Percentiles rank a stretch among this genome's conserved stretches.
phyloP scores from a whole-genome alignment of 2,329 filamentous ascomycete genomes.

The Fusarium praegraminearum region DNA sequence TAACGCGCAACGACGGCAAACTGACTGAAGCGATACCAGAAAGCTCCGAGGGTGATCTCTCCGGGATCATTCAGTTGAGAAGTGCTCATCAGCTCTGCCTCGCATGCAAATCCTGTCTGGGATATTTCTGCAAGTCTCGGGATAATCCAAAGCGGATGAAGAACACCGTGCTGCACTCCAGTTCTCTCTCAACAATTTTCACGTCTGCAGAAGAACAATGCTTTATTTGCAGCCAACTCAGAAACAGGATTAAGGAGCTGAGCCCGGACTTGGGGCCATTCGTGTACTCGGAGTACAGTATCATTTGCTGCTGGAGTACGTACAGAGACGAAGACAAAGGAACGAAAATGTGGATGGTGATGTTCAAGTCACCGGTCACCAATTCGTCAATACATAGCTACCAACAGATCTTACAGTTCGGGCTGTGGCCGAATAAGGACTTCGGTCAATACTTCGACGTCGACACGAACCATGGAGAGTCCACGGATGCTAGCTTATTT shows the following conservation, averaged over 20 bases:
- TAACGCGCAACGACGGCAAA: accelerated
- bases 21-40: accelerated
- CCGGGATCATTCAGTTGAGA: too few species aligned
- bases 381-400: too few species aligned
- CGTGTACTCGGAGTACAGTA: accelerated
- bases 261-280: accelerated
- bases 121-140: too few species aligned
- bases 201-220: accelerated
- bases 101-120: too few species aligned
- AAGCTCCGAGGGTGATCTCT: accelerated
- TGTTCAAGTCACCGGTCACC: too few species aligned
- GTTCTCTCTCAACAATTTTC: too few species aligned
- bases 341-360: too few species aligned
- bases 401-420: accelerated
- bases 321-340: too few species aligned
- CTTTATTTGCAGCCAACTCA: accelerated
- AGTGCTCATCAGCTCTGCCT: too few species aligned
- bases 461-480: accelerated
- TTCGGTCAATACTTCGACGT: accelerated
- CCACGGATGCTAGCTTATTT: accelerated
- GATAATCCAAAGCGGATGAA: too few species aligned
- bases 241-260: accelerated
- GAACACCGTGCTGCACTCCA: too few species aligned
- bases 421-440: accelerated
- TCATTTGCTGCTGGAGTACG: too few species aligned